A percentile compares a stretch with the other conserved stretches of the same genome.
phyloP scores from a whole-genome alignment of 495 filamentous ascomycete genomes.

The Aspergillus diversus region DNA sequence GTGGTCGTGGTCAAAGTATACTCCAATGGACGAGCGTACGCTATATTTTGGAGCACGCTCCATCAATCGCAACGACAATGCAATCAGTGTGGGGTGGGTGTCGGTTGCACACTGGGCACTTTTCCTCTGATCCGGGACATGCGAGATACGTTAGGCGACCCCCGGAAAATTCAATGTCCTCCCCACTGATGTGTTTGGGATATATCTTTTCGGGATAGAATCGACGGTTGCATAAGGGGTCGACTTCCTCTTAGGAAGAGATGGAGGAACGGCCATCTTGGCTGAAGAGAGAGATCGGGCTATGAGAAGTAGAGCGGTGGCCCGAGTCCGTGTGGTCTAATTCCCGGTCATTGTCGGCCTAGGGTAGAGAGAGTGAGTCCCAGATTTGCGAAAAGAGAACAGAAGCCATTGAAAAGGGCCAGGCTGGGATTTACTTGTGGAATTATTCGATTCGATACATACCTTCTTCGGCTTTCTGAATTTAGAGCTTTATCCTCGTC shows the following conservation, averaged over 20 bases:
- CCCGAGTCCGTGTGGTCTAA: neutral
- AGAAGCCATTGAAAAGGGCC: neutral
- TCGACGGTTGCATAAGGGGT: neutral
- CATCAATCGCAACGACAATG: conserved; percentile 5
- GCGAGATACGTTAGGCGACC: neutral
- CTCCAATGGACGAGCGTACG: neutral
- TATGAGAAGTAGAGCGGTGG: neutral
- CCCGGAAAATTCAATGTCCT: conserved; percentile 1
- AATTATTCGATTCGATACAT: neutral
- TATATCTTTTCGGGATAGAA: neutral
- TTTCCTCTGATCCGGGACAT: neutral
- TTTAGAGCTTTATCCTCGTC: neutral
- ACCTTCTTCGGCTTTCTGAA: neutral
- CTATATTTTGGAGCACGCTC: neutral
- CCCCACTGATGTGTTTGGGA: neutral
- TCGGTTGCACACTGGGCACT: neutral
- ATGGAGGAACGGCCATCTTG: neutral
- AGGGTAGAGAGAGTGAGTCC: neutral
- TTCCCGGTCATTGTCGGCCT: neutral
- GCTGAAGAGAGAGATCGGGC: neutral
- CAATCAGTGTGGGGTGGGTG: neutral
- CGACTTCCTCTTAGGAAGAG: neutral
- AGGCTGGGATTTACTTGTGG: neutral
- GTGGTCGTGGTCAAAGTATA: neutral
- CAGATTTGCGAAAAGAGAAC: neutral